Percentiles rank a stretch among this genome's conserved stretches.
Conservation (phyloP, 2,329 filamentous ascomycete genomes). For the Epichloe typhina region DNA sequence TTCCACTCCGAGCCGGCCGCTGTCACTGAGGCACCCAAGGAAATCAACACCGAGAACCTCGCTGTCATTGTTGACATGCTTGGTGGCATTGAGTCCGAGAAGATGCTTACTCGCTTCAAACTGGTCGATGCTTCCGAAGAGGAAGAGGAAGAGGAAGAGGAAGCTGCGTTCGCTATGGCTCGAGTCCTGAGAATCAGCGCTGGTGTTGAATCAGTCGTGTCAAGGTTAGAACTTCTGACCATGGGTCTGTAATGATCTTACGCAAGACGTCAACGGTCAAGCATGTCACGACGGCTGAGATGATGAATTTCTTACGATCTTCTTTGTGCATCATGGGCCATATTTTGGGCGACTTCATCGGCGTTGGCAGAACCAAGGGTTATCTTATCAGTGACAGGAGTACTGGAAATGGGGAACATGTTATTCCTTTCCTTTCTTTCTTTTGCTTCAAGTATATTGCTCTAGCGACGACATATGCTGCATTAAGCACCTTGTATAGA, state of each 20-base stretch:
- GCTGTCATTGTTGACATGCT: constrained; percentile 28
- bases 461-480: neutral
- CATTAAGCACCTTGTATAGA: constrained; percentile 5
- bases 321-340: constrained; percentile 4
- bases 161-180: constrained; percentile 32
- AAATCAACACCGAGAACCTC: constrained; percentile 30
- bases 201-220: constrained; percentile 20
- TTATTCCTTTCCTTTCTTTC: neutral
- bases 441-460: neutral
- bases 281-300: neutral
- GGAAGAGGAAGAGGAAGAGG: constrained; percentile 28
- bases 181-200: constrained; percentile 37
- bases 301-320: neutral
- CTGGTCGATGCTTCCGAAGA: constrained; percentile 47
- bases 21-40: constrained; percentile 16
- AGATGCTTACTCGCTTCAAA: constrained; percentile 48
- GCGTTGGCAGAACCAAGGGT: constrained; percentile 4
- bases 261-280: neutral
- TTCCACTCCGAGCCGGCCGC: constrained; percentile 33
- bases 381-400: neutral
- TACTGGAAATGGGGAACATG: neutral
- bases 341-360: neutral
- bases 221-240: constrained; percentile 25
- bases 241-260: constrained; percentile 16
- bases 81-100: constrained; percentile 47